Conservation (phyloP, 1,284 basidiomycete species). For the Omphalotus olearius region DNA sequence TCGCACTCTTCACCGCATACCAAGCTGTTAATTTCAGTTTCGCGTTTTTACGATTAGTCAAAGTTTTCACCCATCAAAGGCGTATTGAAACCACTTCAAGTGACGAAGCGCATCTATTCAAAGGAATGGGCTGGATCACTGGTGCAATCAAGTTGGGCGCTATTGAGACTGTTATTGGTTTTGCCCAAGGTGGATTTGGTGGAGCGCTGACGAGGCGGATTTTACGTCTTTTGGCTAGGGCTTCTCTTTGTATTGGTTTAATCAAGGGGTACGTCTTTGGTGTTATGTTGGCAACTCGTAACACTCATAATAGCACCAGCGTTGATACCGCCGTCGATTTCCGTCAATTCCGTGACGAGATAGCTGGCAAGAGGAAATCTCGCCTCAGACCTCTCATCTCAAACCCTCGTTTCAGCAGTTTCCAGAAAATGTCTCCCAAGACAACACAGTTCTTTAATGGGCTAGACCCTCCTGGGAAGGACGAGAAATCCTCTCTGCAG, state of each 20-base stretch:
- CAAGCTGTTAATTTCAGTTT: conserved; percentile 56
- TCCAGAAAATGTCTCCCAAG: conserved; percentile 45
- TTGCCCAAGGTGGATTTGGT: conserved; percentile 49
- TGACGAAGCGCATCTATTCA: conserved; percentile 47
- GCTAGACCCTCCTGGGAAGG: not conserved
- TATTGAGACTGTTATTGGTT: conserved; percentile 63
- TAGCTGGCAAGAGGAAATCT: conserved; percentile 25
- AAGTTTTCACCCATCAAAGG: conserved; percentile 46
- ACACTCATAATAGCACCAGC: conserved; percentile 22
- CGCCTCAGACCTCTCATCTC: conserved; percentile 43
- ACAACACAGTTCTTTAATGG: conserved; percentile 25
- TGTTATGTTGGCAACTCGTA: no score
- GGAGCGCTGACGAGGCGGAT: conserved; percentile 50
- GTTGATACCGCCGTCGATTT: conserved; percentile 43
- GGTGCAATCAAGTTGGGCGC: conserved; percentile 56
- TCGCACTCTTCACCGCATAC: conserved; percentile 52
- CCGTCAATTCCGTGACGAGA: conserved; percentile 31
- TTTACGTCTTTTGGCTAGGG: conserved; percentile 50
- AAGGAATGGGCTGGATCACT: conserved; percentile 61
- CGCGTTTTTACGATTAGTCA: conserved; percentile 52
- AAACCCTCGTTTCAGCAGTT: conserved; percentile 50
- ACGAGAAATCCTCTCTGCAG: not conserved
- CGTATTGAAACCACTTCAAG: conserved; percentile 40
- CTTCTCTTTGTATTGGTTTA: conserved; percentile 53
- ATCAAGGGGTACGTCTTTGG: conserved; percentile 53